Evolutionary conservation across 2,329 filamentous ascomycete genomes (phyloP), one percentile per base, ranked within the genome.

Genomic region (Monosporascus sp.): DNA sequence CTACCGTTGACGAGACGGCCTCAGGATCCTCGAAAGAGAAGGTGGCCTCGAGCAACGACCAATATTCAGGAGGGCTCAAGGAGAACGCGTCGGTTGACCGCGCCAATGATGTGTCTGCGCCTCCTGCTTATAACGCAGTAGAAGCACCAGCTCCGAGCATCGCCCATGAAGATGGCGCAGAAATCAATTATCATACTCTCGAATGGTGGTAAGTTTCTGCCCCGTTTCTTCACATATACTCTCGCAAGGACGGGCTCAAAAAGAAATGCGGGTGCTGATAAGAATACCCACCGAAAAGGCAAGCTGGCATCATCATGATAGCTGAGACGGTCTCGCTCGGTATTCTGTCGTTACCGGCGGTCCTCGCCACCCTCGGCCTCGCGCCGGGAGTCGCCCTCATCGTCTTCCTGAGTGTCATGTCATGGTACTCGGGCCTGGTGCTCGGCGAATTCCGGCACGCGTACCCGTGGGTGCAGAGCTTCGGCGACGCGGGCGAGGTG

Each of bases 371-470:
- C 14, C 76, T 91, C 44, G 87, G 88, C 4, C 76, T 91, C 16
- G 85, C 87, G 2, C 87, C 87, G 0, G 88, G 87, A n/a, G 72
- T 91, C 52, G 80, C 89, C 55, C 66, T 90, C 65, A 90, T 88
- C 44, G 77, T 90, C 56, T 78, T 87, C 26, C 79, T 74, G 50
- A 74, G 87, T 46, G 79, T 85, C 17, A 72, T 90, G 3, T 90
- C 89, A 63, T 89, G 87, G 1, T 90, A 74, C 59, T 75, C 74
- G 0, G 74, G 87, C 14, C 63, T 74, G 11, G 66, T 71, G 44
- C 64, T 75, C 44, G 88, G 84, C 79, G 81, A 87, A 65, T 91
- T 90, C 70, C 88, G 85, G 64, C 73, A 87, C 53, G 78, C 80
- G 55, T 84, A 91, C 62, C 87, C 87, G 1, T 83, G 87, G 67